Evolutionary conservation across 345 rosid genomes (phyloP), one percentile per base, ranked within the genome.

Genomic region (Garcia nutans): DNA sequence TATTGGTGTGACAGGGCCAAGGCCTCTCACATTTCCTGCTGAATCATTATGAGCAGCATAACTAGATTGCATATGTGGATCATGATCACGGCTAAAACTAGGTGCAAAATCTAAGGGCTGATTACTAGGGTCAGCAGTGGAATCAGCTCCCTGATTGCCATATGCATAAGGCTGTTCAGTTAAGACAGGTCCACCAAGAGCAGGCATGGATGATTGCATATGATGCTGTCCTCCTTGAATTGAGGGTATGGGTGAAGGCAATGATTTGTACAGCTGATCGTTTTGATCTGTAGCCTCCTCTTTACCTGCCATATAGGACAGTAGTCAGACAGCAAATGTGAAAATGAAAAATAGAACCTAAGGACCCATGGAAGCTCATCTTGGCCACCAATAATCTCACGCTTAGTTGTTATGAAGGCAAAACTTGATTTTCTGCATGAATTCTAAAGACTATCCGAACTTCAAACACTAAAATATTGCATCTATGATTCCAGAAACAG

Each of bases 21-120:
- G 44, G 44, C 83, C 81, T 76, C 86, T 81, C 26, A 76, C 76
- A 73, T 70, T 67, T 79, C 85, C 89, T 57, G 79, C 44, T 28
- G 84, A 47, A 68, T 84, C 89, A 73, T 85, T 85, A 79, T 79
- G 83, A 79, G 75, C 66, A 82, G 80, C 76, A 83, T 86, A 92
- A 83, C 75, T 80, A 33, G 89, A 73, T 44, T 81, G 92, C 81
- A 79, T 60, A 33, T 81, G 86, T 68, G 81, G 75, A 70, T 84
- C 86, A 74, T 79, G 86, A 58, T 86, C 88, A 74, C 78, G 81
- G 72, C 60, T 86, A 80, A 87, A 88, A 81, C 90, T 75, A 70
- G 90, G 77, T 33, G 88, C 77, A 88, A 93, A 92, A 65, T 90
- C 86, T 85, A 88, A 80, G 78, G 95, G 96, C 76, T 84, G 93